A percentile compares a stretch with the other conserved stretches of the same genome.
These are phyloP conservation scores for Yarrowia galli DNA, from an alignment of 1,139 yeast genomes.

Conservation along the genomic window DNA sequence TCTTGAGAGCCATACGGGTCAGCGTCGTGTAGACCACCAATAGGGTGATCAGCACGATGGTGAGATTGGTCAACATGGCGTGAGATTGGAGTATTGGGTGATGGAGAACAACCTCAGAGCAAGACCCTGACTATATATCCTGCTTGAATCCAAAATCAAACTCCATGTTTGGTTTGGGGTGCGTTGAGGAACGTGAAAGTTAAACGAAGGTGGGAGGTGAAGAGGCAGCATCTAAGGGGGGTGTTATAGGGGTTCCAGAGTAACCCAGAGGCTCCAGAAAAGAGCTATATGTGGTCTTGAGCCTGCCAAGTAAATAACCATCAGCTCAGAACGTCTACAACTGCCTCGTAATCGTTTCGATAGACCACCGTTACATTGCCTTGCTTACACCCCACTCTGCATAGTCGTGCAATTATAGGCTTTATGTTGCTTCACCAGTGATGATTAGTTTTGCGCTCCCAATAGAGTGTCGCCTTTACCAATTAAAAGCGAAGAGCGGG, in stretches of 20 bases:
- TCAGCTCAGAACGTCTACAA: not conserved
- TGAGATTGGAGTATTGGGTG: not conserved
- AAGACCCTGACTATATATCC: constrained; percentile 8
- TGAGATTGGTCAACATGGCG: constrained; percentile 18
- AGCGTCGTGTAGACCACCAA: constrained; percentile 11
- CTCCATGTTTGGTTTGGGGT: constrained; percentile 1
- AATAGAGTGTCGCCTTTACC: constrained; percentile 16
- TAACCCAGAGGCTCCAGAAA: not conserved
- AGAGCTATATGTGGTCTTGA: not conserved
- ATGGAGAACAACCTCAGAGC: not conserved
- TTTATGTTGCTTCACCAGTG: not conserved
- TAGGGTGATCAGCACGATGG: constrained; percentile 6
- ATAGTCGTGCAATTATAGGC: not conserved
- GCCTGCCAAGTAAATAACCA: not conserved
- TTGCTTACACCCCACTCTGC: constrained; percentile 10
- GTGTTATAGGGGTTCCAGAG: not conserved
- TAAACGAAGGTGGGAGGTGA: not conserved
- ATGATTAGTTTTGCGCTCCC: not conserved
- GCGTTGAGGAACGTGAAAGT: constrained; percentile 16
- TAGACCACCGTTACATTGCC: not conserved
- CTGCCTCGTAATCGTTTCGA: too few species aligned
- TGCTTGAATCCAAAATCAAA: not conserved
- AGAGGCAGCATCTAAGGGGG: not conserved
- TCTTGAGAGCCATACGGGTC: constrained; percentile 1
- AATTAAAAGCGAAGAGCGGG: constrained; percentile 10